Evolutionary conservation across 305 asterid species (phyloP), one percentile per base, ranked within the genome.

Genomic region (Rubia peregrina): DNA sequence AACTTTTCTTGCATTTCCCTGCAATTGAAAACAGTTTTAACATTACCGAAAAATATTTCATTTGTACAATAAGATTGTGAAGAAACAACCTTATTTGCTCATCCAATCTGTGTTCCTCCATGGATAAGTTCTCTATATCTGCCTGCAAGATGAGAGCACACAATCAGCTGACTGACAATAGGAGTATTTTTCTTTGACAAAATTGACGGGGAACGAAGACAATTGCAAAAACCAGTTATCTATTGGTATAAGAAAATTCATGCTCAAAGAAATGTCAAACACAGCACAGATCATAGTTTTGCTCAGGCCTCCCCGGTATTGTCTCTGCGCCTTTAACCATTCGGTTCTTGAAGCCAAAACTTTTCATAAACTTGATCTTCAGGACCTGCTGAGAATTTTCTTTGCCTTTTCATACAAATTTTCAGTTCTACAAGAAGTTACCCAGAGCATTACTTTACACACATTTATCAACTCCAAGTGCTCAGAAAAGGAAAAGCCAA

Each of bases 61-160:
- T 14, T 49, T 4, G 60, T 68, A 61, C 11, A 30, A 38, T 43
- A 36, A 30, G 59, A n/a, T 69, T 19, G 10, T 8, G 19, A 43
- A 51, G 26, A 68, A 13, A 60, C 12, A 73, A 92, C 98, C 96
- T 86, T 86, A 85, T 92, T 77, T 75, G 85, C 53, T 87, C 89
- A 67, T 92, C 97, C 43, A 89, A 78, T 76, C 82, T 80, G 57
- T 36, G 83, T 77, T 94, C 98, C 81, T 94, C 91, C 71, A 83
- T 61, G 65, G 85, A 80, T 75, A 94, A 80, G 70, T 86, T 85
- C 73, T 89, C 95, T 61, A 88, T 83, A 62, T 86, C 97, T 55
- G 86, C 90, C 99, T 94, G 98, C 78, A 79, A 78, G 22, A 42
- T 61, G 71, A 59, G 74, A 74, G 68, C 65, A 81, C 67, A 81